Percentiles rank a stretch among this genome's conserved stretches.
Evolutionary conservation across 2,329 filamentous ascomycete genomes (phyloP).

Genomic region (Phialophora macrospora): DNA sequence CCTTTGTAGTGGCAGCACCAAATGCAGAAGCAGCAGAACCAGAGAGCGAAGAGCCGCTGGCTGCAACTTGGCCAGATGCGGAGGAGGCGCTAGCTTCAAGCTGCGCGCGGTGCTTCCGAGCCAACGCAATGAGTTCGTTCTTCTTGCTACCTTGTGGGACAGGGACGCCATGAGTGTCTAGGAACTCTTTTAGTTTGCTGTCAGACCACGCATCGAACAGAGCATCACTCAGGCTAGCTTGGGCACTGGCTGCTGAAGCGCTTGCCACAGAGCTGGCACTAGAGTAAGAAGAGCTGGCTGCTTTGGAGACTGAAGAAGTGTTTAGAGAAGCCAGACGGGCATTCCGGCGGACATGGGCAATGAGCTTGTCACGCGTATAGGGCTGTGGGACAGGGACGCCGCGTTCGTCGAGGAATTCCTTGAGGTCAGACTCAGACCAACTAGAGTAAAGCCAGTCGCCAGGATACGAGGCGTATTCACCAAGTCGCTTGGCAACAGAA

Average conservation of each 20-base stretch:
- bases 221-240: slow-evolving; percentile 77
- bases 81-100: slow-evolving; percentile 63
- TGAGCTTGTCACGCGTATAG: slow-evolving; percentile 79
- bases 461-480: slow-evolving; percentile 82
- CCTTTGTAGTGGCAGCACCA: slow-evolving; percentile 74
- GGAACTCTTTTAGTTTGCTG: slow-evolving; percentile 86
- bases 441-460: slow-evolving; percentile 91
- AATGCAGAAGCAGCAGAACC: slow-evolving; percentile 57
- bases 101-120: slow-evolving; percentile 81
- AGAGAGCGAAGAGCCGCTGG: slow-evolving; percentile 56
- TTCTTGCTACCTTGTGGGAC: slow-evolving; percentile 90
- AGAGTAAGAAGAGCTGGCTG: slow-evolving; percentile 62
- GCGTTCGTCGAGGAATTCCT: slow-evolving; percentile 83
- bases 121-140: slow-evolving; percentile 86
- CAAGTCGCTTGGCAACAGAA: slow-evolving; percentile 71
- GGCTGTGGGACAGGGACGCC: slow-evolving; percentile 87
- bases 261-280: slow-evolving; percentile 60
- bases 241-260: slow-evolving; percentile 70
- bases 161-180: slow-evolving; percentile 85
- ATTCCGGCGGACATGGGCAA: slow-evolving; percentile 89
- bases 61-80: slow-evolving; percentile 60
- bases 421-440: slow-evolving; percentile 92
- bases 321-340: slow-evolving; percentile 77
- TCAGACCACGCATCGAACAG: slow-evolving; percentile 91
- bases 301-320: slow-evolving; percentile 64